Base-by-base conservation (phyloP, 2,329 filamentous ascomycete genomes). In the Thermothelomyces thermophilus region DNA sequence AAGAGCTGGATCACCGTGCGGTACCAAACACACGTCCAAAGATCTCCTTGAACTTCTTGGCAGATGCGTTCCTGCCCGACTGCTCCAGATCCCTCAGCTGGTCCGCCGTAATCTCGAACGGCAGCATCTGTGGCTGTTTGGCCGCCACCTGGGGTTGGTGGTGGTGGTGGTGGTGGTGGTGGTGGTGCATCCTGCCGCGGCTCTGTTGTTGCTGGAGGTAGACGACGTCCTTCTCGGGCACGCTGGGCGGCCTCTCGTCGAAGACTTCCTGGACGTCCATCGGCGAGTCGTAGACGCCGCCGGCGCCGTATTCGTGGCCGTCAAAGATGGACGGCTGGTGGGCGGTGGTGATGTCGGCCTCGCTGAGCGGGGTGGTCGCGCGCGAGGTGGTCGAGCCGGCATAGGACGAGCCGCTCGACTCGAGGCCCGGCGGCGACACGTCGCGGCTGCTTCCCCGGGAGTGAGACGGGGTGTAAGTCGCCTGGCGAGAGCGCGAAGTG, bases 71-170 rank as follows among this genome's bases (percentile, higher is more conserved):
- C 22, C 35, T 24, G 11, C 5, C 14, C 5, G 24, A 9, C 42
- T 76, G 71, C 53, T 77, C 72, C 39, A 77, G 62, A 50, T 73
- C 70, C 53, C 71, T 70, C 52, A 79, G 70, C 52, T 79, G 73
- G 22, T 80, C 75, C 30, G 67, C 60, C 53, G 71, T 72, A 58
- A 79, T 76, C 65, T 80, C 77, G 63, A 79, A 80, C 5, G 77
- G 74, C 4, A 80, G 72, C 55, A 74, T 60, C 49, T 54, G 37
- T 50, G 20, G 55, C 47, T 59, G 56, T 56, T 63, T 28, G 1
- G 22, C 22, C 20, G 39, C 33, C 13, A 14, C 30, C 30, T 10
- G 9, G 9, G 14, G 9, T 9, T 31, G 14, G 9, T 31, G 30
- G 9, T 31, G 30, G 9, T 31, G 34, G 53, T 61, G 57, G 53